Conservation (phyloP, 2,329 filamentous ascomycete genomes). For the Curvularia hawaiiensis region DNA sequence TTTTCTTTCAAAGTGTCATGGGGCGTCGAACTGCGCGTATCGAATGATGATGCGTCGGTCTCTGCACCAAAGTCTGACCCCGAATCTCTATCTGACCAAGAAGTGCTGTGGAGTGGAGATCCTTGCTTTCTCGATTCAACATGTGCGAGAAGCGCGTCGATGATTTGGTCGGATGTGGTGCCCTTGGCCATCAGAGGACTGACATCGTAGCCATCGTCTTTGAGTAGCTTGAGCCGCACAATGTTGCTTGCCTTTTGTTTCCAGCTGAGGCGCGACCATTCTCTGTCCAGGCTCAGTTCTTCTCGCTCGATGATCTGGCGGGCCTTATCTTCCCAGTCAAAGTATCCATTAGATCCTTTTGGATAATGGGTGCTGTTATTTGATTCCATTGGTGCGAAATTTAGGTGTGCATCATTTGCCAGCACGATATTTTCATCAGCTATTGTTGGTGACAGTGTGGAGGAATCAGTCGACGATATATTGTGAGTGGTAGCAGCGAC, state of each 20-base stretch:
- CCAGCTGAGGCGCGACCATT: conserved; percentile 14
- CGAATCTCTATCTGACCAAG: no score
- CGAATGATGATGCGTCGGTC: neutral
- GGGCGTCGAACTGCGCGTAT: neutral
- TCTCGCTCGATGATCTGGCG: conserved; percentile 1
- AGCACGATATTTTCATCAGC: neutral
- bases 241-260: conserved; percentile 17
- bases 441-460: neutral
- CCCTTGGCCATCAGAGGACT: neutral
- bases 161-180: conserved; percentile 4
- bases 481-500: neutral
- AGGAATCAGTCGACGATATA: neutral
- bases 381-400: neutral
- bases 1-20: neutral
- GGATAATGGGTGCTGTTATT: neutral
- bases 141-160: conserved; percentile 7
- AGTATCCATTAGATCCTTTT: neutral
- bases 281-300: conserved; percentile 5
- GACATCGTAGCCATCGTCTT: conserved; percentile 21
- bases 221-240: conserved; percentile 13
- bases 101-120: neutral
- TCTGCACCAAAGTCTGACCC: neutral
- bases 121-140: conserved; percentile 2
- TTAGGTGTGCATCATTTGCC: neutral
- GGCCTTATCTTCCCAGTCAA: conserved; percentile 7